Percentiles rank a stretch among this genome's conserved stretches.
phyloP scores from a whole-genome alignment of 1,284 basidiomycete species.

The Meira nashicola region DNA sequence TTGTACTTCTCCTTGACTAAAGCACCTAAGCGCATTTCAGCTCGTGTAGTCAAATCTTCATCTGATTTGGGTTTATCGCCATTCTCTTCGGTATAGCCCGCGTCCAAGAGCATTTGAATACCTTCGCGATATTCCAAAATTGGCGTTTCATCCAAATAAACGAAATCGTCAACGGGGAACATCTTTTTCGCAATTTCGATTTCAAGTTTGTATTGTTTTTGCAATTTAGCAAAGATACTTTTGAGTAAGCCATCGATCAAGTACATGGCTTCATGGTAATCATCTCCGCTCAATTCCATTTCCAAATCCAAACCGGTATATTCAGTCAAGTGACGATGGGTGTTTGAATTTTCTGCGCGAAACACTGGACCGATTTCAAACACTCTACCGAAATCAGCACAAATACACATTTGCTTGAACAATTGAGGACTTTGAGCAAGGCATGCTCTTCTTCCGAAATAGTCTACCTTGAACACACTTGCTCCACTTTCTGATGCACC shows the following conservation, averaged over 20 bases:
- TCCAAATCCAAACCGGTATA: conserved; percentile 49
- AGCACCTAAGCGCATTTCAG: conserved; percentile 84
- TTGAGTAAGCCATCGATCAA: conserved; percentile 48
- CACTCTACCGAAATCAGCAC: conserved; percentile 43
- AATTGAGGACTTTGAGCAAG: conserved; percentile 47
- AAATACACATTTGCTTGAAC: conserved; percentile 50
- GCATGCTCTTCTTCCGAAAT: conserved; percentile 48
- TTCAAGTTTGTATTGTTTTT: conserved; percentile 26
- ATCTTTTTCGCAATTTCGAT: conserved; percentile 32
- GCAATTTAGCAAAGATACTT: conserved; percentile 36
- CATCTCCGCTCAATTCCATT: conserved; percentile 38
- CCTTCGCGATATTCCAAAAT: conserved; percentile 78
- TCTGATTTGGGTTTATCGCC: conserved; percentile 38
- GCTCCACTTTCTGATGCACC: conserved; percentile 47
- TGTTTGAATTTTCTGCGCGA: conserved; percentile 50
- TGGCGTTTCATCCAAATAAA: conserved; percentile 54
- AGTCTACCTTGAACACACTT: conserved; percentile 45
- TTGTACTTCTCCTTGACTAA: conserved; percentile 86
- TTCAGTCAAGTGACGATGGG: conserved; percentile 46
- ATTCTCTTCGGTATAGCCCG: conserved; percentile 46
- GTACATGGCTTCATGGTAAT: conserved; percentile 46
- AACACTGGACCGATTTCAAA: conserved; percentile 51
- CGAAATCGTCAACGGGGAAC: conserved; percentile 41
- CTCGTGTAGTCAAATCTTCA: conserved; percentile 61
- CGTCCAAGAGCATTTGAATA: conserved; percentile 62